Percentiles rank a stretch among this genome's conserved stretches.
phyloP scores from a whole-genome alignment of 2,329 filamentous ascomycete genomes.

The Colletotrichum kahawae region DNA sequence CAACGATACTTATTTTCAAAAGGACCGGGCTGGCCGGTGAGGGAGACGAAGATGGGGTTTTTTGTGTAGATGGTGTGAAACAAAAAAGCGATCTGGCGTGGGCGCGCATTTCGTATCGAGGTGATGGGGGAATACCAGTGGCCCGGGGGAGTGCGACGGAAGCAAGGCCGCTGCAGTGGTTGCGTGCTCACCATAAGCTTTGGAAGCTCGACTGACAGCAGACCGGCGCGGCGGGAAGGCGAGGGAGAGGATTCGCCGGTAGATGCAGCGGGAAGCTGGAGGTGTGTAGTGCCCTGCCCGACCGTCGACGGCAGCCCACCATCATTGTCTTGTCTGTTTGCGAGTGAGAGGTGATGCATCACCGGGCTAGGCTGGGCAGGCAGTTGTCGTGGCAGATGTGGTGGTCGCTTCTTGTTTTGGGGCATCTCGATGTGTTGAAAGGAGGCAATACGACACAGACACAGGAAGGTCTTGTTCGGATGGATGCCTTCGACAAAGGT shows the following conservation, averaged over 20 bases:
- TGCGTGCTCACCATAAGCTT: not conserved
- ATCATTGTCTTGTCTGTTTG: not conserved
- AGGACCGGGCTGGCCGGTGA: not conserved
- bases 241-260: conserved; percentile 1
- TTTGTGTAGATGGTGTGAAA: not conserved
- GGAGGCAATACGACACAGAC: not conserved
- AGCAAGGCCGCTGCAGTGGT: not conserved
- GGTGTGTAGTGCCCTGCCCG: not conserved
- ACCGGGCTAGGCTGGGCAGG: not conserved
- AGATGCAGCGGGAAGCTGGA: conserved; percentile 1
- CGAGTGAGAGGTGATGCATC: not conserved
- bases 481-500: not conserved
- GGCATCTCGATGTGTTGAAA: conserved; percentile 9
- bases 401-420: not conserved
- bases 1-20: not conserved
- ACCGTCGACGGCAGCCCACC: not conserved
- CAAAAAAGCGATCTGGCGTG: conserved; percentile 1
- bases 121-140: not conserved
- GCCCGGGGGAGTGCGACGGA: conserved; percentile 8
- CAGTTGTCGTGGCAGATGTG: not conserved
- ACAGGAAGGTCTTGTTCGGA: not conserved
- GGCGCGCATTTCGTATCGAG: not conserved
- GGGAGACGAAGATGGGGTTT: not conserved
- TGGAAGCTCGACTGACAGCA: not conserved
- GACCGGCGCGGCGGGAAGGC: conserved; percentile 10